Percentiles rank a stretch among this genome's conserved stretches.
Conservation (phyloP, 805 yeast genomes). For the Wickerhamomyces alni region DNA sequence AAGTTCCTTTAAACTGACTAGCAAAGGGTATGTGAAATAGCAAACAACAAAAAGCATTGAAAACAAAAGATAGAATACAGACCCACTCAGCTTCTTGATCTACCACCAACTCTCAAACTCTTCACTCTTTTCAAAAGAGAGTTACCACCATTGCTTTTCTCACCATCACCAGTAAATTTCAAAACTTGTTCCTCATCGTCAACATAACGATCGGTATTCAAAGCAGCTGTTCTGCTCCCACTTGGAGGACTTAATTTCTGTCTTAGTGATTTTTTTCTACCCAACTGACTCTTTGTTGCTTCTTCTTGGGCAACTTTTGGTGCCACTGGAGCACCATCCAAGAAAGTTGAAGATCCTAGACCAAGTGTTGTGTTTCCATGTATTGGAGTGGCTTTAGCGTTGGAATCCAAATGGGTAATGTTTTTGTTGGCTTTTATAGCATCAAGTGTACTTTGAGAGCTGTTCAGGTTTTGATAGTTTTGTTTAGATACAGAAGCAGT, state of each 20-base stretch:
- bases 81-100: not conserved
- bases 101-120: slow-evolving; percentile 69
- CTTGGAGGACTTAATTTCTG: slow-evolving; percentile 43
- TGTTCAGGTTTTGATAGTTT: slow-evolving; percentile 9
- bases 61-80: not conserved
- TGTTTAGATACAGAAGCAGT: slow-evolving; percentile 13
- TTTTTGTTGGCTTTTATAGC: slow-evolving; percentile 47
- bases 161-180: slow-evolving; percentile 23
- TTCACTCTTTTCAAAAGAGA: slow-evolving; percentile 80
- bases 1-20: no score
- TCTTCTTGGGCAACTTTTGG: slow-evolving; percentile 36
- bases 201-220: not conserved
- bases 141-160: slow-evolving; percentile 29
- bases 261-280: slow-evolving; percentile 79
- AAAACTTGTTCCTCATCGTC: slow-evolving; percentile 28
- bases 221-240: not conserved
- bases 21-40: not conserved
- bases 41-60: not conserved
- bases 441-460: slow-evolving; percentile 21
- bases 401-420: slow-evolving; percentile 66
- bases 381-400: slow-evolving; percentile 58
- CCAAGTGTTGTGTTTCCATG: slow-evolving; percentile 89
- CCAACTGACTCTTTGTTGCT: slow-evolving; percentile 41
- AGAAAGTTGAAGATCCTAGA: slow-evolving; percentile 83
- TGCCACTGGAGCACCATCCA: slow-evolving; percentile 95